Conservation (phyloP, 495 filamentous ascomycete species). For the Aspergillus heteromorphus region DNA sequence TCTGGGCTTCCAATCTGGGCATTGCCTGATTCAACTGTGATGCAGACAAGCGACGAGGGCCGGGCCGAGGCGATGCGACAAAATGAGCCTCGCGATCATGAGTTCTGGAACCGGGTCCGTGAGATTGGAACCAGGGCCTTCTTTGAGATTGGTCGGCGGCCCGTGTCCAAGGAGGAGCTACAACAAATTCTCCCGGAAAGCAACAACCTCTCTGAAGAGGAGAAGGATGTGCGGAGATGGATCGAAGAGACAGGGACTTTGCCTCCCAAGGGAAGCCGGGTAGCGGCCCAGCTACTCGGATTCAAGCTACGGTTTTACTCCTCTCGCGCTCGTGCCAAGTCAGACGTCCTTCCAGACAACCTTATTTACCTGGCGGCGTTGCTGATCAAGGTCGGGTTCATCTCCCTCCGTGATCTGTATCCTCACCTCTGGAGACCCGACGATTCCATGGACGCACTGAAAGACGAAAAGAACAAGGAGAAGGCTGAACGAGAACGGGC, state of each 20-base stretch:
- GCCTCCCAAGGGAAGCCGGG: constrained; percentile 78
- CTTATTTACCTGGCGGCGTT: constrained; percentile 85
- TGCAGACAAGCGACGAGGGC: constrained; percentile 61
- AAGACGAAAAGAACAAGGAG: constrained; percentile 62
- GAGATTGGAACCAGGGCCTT: constrained; percentile 74
- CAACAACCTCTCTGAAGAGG: constrained; percentile 35
- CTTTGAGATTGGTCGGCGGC: constrained; percentile 73
- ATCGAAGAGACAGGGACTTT: constrained; percentile 72
- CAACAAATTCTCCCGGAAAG: constrained; percentile 40
- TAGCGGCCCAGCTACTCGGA: constrained; percentile 89
- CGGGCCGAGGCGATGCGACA: constrained; percentile 42
- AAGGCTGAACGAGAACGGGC: constrained; percentile 70
- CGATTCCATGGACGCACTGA: constrained; percentile 68
- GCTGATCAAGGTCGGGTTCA: constrained; percentile 95
- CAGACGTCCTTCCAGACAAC: constrained; percentile 78
- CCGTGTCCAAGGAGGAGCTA: constrained; percentile 44
- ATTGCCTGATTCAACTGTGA: constrained; percentile 56
- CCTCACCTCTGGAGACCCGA: constrained; percentile 87
- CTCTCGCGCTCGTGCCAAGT: constrained; percentile 58
- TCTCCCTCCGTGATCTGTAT: constrained; percentile 89
- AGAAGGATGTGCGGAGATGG: constrained; percentile 59
- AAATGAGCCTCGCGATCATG: constrained; percentile 59
- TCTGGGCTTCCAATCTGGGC: constrained; percentile 76
- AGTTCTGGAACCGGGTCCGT: constrained; percentile 79
- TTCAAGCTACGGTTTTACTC: constrained; percentile 98